Conservation (phyloP, 208 protist species). For the Trichomonas gallinae region DNA sequence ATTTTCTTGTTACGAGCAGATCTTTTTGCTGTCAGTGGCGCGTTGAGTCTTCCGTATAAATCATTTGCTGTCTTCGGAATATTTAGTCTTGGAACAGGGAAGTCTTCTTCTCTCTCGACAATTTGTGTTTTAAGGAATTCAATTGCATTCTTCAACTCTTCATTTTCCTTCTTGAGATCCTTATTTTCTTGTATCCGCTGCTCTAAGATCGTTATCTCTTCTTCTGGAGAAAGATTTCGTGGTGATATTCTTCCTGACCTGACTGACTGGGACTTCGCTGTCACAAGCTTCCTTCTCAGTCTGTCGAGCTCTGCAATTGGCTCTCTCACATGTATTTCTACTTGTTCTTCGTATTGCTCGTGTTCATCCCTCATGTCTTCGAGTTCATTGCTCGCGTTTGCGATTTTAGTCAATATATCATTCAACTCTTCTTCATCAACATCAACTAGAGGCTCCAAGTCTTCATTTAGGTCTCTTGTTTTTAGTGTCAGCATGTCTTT, state of each 20-base stretch:
- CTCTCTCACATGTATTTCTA: background rate
- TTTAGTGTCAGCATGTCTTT: background rate
- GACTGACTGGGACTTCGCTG: background rate
- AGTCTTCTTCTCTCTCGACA: background rate
- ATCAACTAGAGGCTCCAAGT: background rate
- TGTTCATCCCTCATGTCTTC: background rate
- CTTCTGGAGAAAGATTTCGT: background rate
- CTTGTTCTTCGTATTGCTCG: background rate
- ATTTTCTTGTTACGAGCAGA: background rate
- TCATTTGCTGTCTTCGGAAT: background rate
- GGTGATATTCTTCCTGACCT: background rate
- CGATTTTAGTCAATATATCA: background rate
- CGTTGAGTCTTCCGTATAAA: background rate
- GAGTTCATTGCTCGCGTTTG: background rate
- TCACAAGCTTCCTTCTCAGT: background rate
- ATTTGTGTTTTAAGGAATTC: background rate
- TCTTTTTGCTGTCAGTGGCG: background rate
- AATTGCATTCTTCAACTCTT: background rate
- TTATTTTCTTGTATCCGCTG: background rate
- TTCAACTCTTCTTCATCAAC: background rate
- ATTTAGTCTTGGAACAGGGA: background rate
- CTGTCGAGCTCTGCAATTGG: background rate
- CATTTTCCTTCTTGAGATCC: background rate
- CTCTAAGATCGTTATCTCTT: background rate
- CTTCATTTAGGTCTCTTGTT: background rate